Evolutionary conservation across 495 filamentous ascomycete genomes (phyloP).

Genomic region (Podospora tetraspora): DNA sequence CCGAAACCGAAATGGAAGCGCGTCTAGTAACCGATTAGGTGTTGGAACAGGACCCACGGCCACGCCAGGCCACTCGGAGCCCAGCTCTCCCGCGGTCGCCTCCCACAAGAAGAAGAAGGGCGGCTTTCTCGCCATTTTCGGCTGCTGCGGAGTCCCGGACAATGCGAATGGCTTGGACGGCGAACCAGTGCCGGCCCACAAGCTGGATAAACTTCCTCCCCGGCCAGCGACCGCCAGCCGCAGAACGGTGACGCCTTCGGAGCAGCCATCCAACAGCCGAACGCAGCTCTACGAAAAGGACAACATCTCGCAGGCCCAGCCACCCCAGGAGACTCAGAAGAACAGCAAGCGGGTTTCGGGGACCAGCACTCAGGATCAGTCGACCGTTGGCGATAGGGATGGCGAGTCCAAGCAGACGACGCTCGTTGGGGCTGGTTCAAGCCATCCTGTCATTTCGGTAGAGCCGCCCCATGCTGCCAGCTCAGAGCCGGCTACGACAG

Average conservation of each 20-base stretch:
- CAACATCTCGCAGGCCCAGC: conserved; percentile 21
- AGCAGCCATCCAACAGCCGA: conserved; percentile 50
- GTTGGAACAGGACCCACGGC: conserved; percentile 43
- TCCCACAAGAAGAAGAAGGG: conserved; percentile 58
- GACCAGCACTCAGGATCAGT: conserved; percentile 39
- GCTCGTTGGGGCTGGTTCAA: conserved; percentile 31
- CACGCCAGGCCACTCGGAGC: conserved; percentile 42
- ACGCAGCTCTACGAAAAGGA: conserved; percentile 45
- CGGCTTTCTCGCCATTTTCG: conserved; percentile 65
- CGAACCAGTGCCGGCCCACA: conserved; percentile 63
- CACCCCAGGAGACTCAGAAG: conserved; percentile 28
- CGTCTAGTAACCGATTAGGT: conserved; percentile 47
- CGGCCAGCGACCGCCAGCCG: conserved; percentile 50
- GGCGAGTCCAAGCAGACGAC: conserved; percentile 46
- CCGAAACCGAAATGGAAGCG: conserved; percentile 63
- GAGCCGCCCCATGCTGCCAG: conserved; percentile 33
- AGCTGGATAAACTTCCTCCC: conserved; percentile 50
- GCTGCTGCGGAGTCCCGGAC: conserved; percentile 70
- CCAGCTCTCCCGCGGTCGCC: conserved; percentile 41
- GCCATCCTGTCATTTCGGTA: conserved; percentile 41
- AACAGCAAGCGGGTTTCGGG: conserved; percentile 42
- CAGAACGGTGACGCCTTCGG: conserved; percentile 47
- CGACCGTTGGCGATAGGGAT: conserved; percentile 39
- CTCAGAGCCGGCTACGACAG: conserved; percentile 23
- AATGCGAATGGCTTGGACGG: conserved; percentile 58